A percentile compares a stretch with the other conserved stretches of the same genome.
Evolutionary conservation across 495 filamentous ascomycete species (phyloP).

Genomic region (Aspergillus heteromorphus): DNA sequence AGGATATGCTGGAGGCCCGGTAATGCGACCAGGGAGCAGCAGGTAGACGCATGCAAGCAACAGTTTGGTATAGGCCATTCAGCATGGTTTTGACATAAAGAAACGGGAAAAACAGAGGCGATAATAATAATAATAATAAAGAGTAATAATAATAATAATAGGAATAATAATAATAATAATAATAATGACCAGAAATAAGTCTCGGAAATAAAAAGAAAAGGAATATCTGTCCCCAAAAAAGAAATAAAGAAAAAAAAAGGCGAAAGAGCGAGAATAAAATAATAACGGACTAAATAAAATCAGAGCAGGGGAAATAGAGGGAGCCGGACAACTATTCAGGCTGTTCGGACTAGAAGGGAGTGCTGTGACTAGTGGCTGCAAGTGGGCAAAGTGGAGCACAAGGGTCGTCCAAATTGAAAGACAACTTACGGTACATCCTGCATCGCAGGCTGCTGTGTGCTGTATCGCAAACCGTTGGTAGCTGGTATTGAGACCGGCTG

Average conservation of each 20-base stretch:
- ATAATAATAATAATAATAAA: too few relatives aligned
- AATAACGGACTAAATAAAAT: slow-evolving; percentile 1
- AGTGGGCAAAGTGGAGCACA: slow-evolving; percentile 30
- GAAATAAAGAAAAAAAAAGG: slow-evolving; percentile 5
- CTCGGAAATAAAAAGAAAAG: slow-evolving; percentile 12
- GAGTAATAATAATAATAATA: slow-evolving; percentile 1
- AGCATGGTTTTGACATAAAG: neutral
- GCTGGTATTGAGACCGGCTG: slow-evolving; percentile 38
- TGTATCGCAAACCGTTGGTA: slow-evolving; percentile 45
- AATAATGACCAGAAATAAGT: neutral
- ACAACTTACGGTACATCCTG: slow-evolving; percentile 47
- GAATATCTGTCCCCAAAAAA: slow-evolving; percentile 19
- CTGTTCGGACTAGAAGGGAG: slow-evolving; percentile 33
- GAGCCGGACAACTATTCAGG: slow-evolving; percentile 8
- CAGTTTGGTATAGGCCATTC: slow-evolving; percentile 1
- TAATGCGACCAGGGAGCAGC: slow-evolving; percentile 7
- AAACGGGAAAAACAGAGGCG: neutral
- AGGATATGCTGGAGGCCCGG: slow-evolving; percentile 8
- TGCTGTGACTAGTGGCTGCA: slow-evolving; percentile 34
- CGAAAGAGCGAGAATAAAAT: neutral
- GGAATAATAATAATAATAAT: neutral
- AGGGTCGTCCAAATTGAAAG: slow-evolving; percentile 36
- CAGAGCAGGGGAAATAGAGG: slow-evolving; percentile 6
- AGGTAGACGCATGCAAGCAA: slow-evolving; percentile 14
- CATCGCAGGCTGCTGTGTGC: slow-evolving; percentile 38